Evolutionary conservation across 169 alveolate species (phyloP).

Genomic region (Eimeria praecox): DNA sequence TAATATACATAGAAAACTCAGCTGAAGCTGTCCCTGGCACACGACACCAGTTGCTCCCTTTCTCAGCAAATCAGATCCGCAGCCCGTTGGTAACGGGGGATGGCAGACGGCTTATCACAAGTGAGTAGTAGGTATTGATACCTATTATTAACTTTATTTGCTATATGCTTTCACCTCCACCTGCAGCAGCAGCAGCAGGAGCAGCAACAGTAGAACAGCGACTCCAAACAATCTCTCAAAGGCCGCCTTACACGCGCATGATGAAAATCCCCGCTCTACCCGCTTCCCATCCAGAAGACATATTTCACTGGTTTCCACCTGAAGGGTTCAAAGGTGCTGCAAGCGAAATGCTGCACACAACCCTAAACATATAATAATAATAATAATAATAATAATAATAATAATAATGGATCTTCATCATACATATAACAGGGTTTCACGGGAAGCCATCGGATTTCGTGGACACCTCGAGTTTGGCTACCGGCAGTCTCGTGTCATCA

Average conservation of each 20-base stretch:
- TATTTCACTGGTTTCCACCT: conserved; percentile 81
- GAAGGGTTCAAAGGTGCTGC: conserved; percentile 23
- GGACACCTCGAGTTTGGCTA: conserved; percentile 85
- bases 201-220: neutral
- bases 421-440: conserved; percentile 83
- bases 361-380: no score
- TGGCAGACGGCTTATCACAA: neutral
- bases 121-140: no score
- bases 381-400: neutral
- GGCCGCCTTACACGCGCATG: neutral
- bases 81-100: neutral
- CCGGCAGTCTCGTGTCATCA: conserved; percentile 77
- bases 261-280: neutral
- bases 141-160: neutral
- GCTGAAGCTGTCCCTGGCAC: neutral
- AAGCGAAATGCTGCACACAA: neutral
- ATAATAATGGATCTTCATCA: neutral
- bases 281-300: conserved; percentile 66
- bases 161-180: neutral
- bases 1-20: neutral
- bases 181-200: neutral
- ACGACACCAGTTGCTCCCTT: neutral
- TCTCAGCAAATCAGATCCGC: neutral
- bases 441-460: conserved; percentile 85
- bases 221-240: neutral